A percentile compares a stretch with the other conserved stretches of the same genome.
phyloP scores from a whole-genome alignment of 495 filamentous ascomycete genomes.

The Pyrenula massariospora region DNA sequence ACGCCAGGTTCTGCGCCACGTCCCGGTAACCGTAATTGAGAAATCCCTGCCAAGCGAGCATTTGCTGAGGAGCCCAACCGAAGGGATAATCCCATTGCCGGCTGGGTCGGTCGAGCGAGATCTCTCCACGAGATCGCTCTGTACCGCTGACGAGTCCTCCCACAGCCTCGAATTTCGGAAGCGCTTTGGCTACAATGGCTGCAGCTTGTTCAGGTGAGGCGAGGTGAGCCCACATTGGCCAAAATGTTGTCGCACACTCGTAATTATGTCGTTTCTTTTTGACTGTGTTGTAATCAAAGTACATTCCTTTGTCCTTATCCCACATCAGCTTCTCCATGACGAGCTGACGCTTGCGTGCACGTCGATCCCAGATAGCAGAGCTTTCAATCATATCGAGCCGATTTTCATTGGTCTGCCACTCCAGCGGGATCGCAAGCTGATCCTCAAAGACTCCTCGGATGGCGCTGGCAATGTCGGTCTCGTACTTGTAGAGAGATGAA shows the following conservation, averaged over 20 bases:
- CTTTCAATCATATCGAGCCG: slow-evolving; percentile 54
- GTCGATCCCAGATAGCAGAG: slow-evolving; percentile 79
- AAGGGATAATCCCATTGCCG: slow-evolving; percentile 98
- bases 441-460: slow-evolving; percentile 78
- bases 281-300: slow-evolving; percentile 87
- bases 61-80: slow-evolving; percentile 97
- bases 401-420: slow-evolving; percentile 54
- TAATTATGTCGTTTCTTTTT: slow-evolving; percentile 66
- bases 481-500: slow-evolving; percentile 89
- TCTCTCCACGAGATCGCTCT: slow-evolving; percentile 66
- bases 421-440: slow-evolving; percentile 60
- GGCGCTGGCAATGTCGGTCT: slow-evolving; percentile 74
- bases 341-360: slow-evolving; percentile 65
- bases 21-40: slow-evolving; percentile 82
- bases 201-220: slow-evolving; percentile 69
- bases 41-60: slow-evolving; percentile 89
- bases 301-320: slow-evolving; percentile 86
- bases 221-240: slow-evolving; percentile 91
- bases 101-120: slow-evolving; percentile 76
- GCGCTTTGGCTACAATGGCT: slow-evolving; percentile 57
- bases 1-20: slow-evolving; percentile 76
- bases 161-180: slow-evolving; percentile 76
- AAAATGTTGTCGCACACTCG: slow-evolving; percentile 85
- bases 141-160: slow-evolving; percentile 88
- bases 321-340: slow-evolving; percentile 82